Evolutionary conservation across 805 yeast genomes (phyloP), one percentile per base, ranked within the genome.

Genomic region (Saturnispora gosingensis): DNA sequence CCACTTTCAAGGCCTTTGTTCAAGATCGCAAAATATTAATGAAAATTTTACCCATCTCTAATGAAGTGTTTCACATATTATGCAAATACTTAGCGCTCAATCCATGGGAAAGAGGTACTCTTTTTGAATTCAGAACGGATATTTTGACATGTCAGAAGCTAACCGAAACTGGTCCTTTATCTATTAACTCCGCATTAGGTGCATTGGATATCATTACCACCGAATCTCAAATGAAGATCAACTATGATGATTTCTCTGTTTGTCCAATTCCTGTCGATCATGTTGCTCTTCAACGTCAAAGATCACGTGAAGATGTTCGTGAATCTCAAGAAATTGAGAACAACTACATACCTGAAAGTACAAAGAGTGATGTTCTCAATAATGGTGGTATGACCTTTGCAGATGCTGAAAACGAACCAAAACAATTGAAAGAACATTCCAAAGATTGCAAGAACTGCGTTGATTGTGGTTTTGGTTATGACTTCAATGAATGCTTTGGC

Each of bases 1-100:
- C 75, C 39, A 77, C 95, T 0, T 89, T 85, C 67, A 71, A 71
- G 53, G 82, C 81, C 25, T 90, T 76, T 65, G 71, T 80, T 35
- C 70, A 75, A 46, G 78, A 81, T 56, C 74, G 80, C 11, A 60
- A 66, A 10, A 75, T 88, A 5, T 69, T 89, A 51, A 67, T 73
- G 61, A 75, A 77, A 50, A 88, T 89, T 30, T 69, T 89, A 56
- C 95, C 96, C 39, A 76, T 89, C 6, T 82, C 90, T 28, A 62
- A 68, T 18, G 83, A 83, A 55, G 72, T 88, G 50, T 82, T 76
- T 60, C 56, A 63, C 4, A 68, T 88, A 45, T 66, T 87, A 44
- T 53, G 57, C 46, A 66, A 66, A 52, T 73, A 77, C 27, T 70
- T 78, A 50, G 59, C 60, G 44, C 59, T 78, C 43, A 71, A 76